Conservation (phyloP, 2,329 filamentous ascomycete species). For the Beauveria scarabaeidicola region DNA sequence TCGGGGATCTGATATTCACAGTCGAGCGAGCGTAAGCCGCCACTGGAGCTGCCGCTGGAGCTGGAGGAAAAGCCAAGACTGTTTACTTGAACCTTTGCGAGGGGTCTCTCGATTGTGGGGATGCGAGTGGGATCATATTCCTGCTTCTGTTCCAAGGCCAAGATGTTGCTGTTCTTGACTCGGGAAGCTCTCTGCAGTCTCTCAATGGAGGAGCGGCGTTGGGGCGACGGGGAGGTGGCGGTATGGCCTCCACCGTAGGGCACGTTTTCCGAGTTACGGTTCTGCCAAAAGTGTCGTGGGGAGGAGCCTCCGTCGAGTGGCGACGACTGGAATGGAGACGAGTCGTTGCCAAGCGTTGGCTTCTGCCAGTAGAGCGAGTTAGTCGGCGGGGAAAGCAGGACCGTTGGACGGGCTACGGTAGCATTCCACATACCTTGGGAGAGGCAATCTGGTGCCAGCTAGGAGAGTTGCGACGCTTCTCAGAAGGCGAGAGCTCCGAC, state of each 20-base stretch:
- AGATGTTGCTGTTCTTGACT: slow-evolving; percentile 97
- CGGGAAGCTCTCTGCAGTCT: slow-evolving; percentile 89
- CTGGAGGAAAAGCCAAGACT: slow-evolving; percentile 51
- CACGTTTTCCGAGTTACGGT: slow-evolving; percentile 71
- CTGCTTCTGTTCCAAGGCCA: slow-evolving; percentile 83
- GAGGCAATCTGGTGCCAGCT: slow-evolving; percentile 56
- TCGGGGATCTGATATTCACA: slow-evolving; percentile 30
- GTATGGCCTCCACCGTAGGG: slow-evolving; percentile 44
- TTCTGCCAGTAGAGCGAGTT: slow-evolving; percentile 39
- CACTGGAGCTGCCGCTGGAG: slow-evolving; percentile 30
- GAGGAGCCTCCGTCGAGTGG: slow-evolving; percentile 62
- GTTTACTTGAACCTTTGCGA: slow-evolving; percentile 69
- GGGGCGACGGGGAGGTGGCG: slow-evolving; percentile 56
- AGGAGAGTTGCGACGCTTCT: slow-evolving; percentile 83
- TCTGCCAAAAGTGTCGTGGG: slow-evolving; percentile 87
- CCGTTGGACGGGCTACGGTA: neutral
- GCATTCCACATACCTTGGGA: slow-evolving; percentile 27
- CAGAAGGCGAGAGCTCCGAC: slow-evolving; percentile 79
- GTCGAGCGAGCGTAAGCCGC: slow-evolving; percentile 40
- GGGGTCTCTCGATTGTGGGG: slow-evolving; percentile 71
- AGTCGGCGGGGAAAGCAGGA: slow-evolving; percentile 5
- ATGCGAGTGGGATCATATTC: slow-evolving; percentile 81
- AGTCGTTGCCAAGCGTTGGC: slow-evolving; percentile 60
- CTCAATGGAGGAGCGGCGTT: slow-evolving; percentile 85
- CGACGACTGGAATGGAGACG: slow-evolving; percentile 79